Base-by-base conservation (phyloP, 108 stramenopile species). In the Pelagomonas calceolata region DNA sequence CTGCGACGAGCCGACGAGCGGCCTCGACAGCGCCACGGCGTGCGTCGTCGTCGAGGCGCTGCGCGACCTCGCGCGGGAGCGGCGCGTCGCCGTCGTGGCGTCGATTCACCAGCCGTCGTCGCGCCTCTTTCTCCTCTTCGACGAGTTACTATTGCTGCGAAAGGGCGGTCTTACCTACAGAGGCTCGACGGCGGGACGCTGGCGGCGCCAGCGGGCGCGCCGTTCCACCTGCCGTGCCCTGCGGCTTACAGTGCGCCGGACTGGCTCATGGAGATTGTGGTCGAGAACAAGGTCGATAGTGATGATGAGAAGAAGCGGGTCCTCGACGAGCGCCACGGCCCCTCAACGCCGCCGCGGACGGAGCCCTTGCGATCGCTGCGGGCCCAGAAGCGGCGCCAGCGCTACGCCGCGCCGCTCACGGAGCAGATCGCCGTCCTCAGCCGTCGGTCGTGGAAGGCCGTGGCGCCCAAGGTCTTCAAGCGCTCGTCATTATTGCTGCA, bases 1-100 rank as follows among this genome's bases (percentile, higher is more conserved):
- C 65, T 65, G 71, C 30, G 79, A 80, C 74, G 79, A 80, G 77
- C 79, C 79, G 43, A 80, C 79, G n/a, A 51, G 69, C 32, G 79
- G 79, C 30, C 75, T 80, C 30, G 79, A 80, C 75, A 46, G 71
- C 51, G 31, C 36, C 21, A 37, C 64, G 21, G 79, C 79, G 9
- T 26, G 4, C 31, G 15, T 34, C 21, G 43, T 75, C 26, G 39
- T 75, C 33, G 15, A 30, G 14, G 33, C 70, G 7, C 51, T 75
- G 9, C 35, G 67, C n/a, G 33, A 17, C 29, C 26, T 69, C 16
- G 74, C 74, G 5, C 3, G 0, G 65, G 51, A 17, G 31, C 34
- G 45, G 34, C 4, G 70, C 16, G 30, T 35, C 44, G 39, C 68
- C 32, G 30, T 75, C 26, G 35, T 75, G 5, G 66, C 66, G 26